Conservation (phyloP, 2,329 filamentous ascomycete genomes). For the Pseudogymnoascus pannorum region DNA sequence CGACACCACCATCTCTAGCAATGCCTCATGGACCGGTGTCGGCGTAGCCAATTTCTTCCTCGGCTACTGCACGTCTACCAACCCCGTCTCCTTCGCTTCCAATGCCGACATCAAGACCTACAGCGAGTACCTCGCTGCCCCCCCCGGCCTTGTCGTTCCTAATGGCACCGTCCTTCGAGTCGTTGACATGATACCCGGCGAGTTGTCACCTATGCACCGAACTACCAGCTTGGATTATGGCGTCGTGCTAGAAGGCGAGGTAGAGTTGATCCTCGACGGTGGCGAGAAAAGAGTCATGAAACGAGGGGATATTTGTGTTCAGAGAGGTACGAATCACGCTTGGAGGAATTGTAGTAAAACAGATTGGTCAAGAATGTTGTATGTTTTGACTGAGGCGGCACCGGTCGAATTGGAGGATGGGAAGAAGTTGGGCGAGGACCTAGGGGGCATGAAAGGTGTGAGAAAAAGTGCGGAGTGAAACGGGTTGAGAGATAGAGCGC, state of each 20-base stretch:
- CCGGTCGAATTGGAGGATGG: constrained; percentile 9
- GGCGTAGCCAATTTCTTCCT: constrained; percentile 21
- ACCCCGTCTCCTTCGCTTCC: constrained; percentile 16
- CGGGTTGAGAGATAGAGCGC: neutral
- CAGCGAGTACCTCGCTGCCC: constrained; percentile 14
- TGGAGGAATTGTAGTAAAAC: constrained; percentile 29
- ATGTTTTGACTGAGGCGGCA: constrained; percentile 18
- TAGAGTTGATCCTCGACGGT: constrained; percentile 35
- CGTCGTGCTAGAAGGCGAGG: constrained; percentile 34
- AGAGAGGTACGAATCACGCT: constrained; percentile 38
- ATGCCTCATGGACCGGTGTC: constrained; percentile 16
- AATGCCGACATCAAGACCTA: constrained; percentile 18
- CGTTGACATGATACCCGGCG: constrained; percentile 21
- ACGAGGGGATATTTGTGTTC: constrained; percentile 37
- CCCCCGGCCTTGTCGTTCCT: constrained; percentile 18
- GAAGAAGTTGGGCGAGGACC: constrained; percentile 14
- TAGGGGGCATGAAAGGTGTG: constrained; percentile 15
- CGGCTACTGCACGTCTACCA: constrained; percentile 18
- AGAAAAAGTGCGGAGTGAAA: constrained; percentile 12
- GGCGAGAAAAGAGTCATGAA: constrained; percentile 33
- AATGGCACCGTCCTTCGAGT: constrained; percentile 21
- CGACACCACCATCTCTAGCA: constrained; percentile 11
- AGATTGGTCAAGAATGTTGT: constrained; percentile 24
- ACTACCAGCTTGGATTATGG: constrained; percentile 37
- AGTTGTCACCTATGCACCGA: constrained; percentile 34